These are phyloP conservation scores for Hordeum marinum DNA, from an alignment of 176 grass and related monocot genomes.

Conservation along the genomic window DNA sequence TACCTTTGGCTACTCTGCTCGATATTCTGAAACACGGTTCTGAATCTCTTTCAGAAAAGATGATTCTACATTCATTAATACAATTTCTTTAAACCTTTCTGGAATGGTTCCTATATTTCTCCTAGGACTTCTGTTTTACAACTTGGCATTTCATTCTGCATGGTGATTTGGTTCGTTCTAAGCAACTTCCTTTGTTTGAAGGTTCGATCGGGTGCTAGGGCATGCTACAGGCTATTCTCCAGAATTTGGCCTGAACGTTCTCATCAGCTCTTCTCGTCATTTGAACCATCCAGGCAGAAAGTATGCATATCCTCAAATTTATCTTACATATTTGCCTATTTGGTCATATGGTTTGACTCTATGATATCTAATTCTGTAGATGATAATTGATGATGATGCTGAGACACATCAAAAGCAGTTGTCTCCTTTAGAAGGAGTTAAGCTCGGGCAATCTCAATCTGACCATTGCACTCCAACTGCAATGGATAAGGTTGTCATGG, in stretches of 20 bases:
- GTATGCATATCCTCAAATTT: slow-evolving; percentile 58
- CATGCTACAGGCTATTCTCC: slow-evolving; percentile 81
- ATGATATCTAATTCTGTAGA: slow-evolving; percentile 31
- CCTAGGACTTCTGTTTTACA: neutral
- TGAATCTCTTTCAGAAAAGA: neutral
- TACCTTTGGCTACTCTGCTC: neutral
- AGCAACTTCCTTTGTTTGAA: slow-evolving; percentile 21
- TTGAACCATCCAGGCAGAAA: slow-evolving; percentile 84
- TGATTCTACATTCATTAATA: neutral
- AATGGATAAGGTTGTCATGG: slow-evolving; percentile 47
- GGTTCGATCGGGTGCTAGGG: slow-evolving; percentile 79
- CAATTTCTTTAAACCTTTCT: neutral
- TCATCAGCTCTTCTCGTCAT: slow-evolving; percentile 66
- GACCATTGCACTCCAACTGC: slow-evolving; percentile 22
- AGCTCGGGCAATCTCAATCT: neutral
- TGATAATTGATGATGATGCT: slow-evolving; percentile 64
- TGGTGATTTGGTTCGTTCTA: neutral
- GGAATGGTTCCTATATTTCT: neutral
- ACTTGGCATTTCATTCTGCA: neutral
- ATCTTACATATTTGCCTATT: neutral
- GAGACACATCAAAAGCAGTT: slow-evolving; percentile 51
- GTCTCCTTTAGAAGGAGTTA: slow-evolving; percentile 32
- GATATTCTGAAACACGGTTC: neutral
- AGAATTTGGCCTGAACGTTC: slow-evolving; percentile 85
- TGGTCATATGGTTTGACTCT: neutral